These are phyloP conservation scores for Fusarium tuaranense DNA, from an alignment of 2,329 filamentous ascomycete species.

Conservation along the genomic window DNA sequence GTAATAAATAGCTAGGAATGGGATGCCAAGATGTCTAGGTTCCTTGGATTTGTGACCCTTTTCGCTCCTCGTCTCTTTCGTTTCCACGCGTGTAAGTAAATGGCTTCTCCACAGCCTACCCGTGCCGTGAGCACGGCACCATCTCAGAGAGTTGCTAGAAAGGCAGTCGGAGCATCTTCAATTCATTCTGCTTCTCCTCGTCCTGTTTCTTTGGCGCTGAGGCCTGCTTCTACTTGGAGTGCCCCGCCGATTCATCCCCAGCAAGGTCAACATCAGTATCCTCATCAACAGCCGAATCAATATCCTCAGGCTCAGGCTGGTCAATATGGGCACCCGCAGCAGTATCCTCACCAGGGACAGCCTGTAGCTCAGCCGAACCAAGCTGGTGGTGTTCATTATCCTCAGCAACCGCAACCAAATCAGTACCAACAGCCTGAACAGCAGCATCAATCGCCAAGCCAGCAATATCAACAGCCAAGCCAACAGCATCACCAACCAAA, in stretches of 20 bases:
- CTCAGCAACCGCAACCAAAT: constrained; percentile 2
- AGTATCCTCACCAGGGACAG: not conserved
- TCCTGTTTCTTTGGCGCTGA: constrained; percentile 13
- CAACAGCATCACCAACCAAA: not conserved
- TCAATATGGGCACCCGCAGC: not conserved
- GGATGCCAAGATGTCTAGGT: not conserved
- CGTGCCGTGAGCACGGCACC: constrained; percentile 3
- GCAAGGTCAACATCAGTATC: constrained; percentile 6
- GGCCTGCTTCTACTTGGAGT: constrained; percentile 15
- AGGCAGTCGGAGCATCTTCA: constrained; percentile 27
- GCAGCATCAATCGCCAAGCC: not conserved
- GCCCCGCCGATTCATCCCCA: constrained; percentile 5
- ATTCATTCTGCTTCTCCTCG: constrained; percentile 8
- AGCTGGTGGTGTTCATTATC: constrained; percentile 3
- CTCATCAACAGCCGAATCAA: constrained; percentile 16
- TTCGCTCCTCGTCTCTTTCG: not conserved
- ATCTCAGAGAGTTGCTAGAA: constrained; percentile 25
- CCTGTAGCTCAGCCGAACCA: not conserved
- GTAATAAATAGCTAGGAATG: not conserved
- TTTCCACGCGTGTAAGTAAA: not conserved
- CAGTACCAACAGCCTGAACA: not conserved
- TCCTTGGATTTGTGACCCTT: not conserved
- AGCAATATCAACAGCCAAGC: not conserved
- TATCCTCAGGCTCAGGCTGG: constrained; percentile 13
- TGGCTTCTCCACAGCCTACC: constrained; percentile 32